A percentile compares a stretch with the other conserved stretches of the same genome.
phyloP scores from a whole-genome alignment of 805 yeast genomes.

The Teunomyces cretensis region DNA sequence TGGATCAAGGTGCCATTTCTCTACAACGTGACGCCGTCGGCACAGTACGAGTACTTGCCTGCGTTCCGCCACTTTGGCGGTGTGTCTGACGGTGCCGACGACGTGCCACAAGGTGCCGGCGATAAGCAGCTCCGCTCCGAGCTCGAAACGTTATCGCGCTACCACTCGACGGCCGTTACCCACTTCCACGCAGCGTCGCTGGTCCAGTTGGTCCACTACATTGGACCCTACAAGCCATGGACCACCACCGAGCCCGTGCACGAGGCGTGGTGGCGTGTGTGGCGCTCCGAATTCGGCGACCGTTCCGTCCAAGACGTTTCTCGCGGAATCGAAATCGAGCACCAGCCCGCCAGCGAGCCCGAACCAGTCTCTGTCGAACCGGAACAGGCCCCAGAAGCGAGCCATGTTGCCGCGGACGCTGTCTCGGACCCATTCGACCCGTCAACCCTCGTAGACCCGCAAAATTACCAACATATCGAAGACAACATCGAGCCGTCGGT shows the following conservation, averaged over 20 bases:
- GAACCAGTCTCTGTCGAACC: not conserved
- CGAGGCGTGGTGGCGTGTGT: conserved; percentile 40
- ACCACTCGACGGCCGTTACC: conserved; percentile 19
- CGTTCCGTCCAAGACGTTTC: conserved; percentile 21
- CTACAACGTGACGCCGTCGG: conserved; percentile 75
- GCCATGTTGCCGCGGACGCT: no score
- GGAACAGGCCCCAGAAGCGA: no score
- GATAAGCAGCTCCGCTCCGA: not conserved
- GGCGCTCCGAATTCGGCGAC: conserved; percentile 32
- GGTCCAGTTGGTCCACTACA: conserved; percentile 62
- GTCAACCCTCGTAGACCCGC: conserved; percentile 29
- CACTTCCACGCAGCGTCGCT: conserved; percentile 17
- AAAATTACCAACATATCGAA: conserved; percentile 24
- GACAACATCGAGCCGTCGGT: conserved; percentile 9
- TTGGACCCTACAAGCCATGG: conserved; percentile 67
- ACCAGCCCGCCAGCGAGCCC: not conserved
- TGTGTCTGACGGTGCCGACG: not conserved
- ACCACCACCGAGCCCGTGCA: conserved; percentile 21
- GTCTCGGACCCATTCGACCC: conserved; percentile 16
- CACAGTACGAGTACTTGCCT: conserved; percentile 69
- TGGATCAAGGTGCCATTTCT: conserved; percentile 80
- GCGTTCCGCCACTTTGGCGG: conserved; percentile 55
- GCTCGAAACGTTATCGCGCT: conserved; percentile 8
- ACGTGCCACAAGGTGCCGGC: conserved; percentile 1
- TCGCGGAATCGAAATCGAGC: not conserved